Conservation (phyloP, 2,329 filamentous ascomycete species). For the Nothomitra cinnamomea region DNA sequence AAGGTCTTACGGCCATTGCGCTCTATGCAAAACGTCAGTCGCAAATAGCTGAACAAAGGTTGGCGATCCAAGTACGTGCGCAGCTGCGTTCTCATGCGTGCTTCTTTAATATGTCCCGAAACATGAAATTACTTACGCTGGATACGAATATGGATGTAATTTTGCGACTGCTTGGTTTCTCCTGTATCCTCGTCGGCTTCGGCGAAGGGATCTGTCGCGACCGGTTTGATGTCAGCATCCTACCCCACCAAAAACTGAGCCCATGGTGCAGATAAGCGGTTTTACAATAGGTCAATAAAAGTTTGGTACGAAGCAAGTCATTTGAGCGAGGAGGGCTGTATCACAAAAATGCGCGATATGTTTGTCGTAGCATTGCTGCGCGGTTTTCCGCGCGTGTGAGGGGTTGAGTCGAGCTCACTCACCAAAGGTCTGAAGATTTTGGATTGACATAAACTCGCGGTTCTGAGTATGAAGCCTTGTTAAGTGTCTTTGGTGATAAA, state of each 20-base stretch:
- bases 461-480: constrained; percentile 33
- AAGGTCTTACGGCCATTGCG: constrained; percentile 99
- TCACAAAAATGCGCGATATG: too few species aligned
- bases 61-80: not conserved
- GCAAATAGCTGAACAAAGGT: not conserved
- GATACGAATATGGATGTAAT: constrained; percentile 99
- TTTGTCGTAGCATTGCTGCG: too few species aligned
- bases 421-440: constrained; percentile 97
- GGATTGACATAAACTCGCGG: constrained; percentile 95
- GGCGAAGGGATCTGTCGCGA: constrained; percentile 86
- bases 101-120: too few species aligned
- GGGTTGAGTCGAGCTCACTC: constrained; percentile 14
- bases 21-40: constrained; percentile 38
- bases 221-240: not conserved
- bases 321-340: too few species aligned
- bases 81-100: too few species aligned
- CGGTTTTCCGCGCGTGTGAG: not conserved
- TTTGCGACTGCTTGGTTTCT: constrained; percentile 87
- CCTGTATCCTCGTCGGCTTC: constrained; percentile 99
- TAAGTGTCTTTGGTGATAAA: constrained; percentile 22
- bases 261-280: constrained; percentile 6
- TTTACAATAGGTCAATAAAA: not conserved
- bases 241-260: constrained; percentile 6
- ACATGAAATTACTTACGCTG: constrained; percentile 54
- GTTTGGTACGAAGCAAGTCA: not conserved